Evolutionary conservation across 345 rosid genomes (phyloP).

Genomic region (Euphorbia pulcherrima): DNA sequence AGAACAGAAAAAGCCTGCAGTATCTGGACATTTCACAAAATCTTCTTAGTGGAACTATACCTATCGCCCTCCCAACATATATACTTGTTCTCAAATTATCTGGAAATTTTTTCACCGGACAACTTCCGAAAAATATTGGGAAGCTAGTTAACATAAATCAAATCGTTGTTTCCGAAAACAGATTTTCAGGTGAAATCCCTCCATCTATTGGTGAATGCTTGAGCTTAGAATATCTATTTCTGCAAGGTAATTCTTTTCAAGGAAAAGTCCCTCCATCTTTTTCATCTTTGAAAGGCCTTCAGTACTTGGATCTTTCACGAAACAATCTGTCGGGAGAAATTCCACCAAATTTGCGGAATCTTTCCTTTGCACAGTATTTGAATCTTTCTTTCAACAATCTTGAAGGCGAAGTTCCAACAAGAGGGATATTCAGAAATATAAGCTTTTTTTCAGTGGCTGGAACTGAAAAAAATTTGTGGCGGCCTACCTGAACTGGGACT

Average conservation of each 20-base stretch:
- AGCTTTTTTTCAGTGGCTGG: constrained; percentile 13
- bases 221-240: neutral
- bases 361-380: neutral
- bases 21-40: constrained; percentile 3
- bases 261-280: too few species aligned
- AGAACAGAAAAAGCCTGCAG: constrained; percentile 2
- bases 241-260: constrained; percentile 22
- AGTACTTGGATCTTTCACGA: too few species aligned
- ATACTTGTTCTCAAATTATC: constrained; percentile 1
- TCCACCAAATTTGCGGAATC: constrained; percentile 1
- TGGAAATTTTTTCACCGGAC: constrained; percentile 1
- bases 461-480: constrained; percentile 6
- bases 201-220: neutral
- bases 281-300: too few species aligned
- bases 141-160: neutral
- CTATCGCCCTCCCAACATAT: constrained; percentile 8
- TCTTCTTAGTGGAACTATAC: constrained; percentile 23
- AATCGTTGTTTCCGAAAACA: neutral
- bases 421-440: neutral
- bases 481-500: neutral
- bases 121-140: neutral
- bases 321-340: too few species aligned
- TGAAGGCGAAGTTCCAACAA: constrained; percentile 1
- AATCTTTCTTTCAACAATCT: constrained; percentile 13
- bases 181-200: constrained; percentile 3